phyloP scores from a whole-genome alignment of 768 basidiomycete species.

The Dendrothele bispora region DNA sequence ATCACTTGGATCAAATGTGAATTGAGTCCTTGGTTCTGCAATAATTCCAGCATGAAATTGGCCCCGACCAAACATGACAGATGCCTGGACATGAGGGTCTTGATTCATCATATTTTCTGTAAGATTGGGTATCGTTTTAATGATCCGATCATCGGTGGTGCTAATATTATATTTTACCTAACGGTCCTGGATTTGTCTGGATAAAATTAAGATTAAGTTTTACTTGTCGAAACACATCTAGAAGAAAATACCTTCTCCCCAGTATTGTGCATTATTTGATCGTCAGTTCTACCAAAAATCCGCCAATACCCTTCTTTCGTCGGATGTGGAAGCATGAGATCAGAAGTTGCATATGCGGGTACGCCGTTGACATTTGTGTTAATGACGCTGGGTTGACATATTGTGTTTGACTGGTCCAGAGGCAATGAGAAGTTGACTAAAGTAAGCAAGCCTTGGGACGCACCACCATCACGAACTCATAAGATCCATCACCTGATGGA shows the following conservation, averaged over 20 bases:
- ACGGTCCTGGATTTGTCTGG: constrained; percentile 33
- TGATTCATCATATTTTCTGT: constrained; percentile 35
- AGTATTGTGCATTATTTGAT: constrained; percentile 39
- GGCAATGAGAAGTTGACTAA: no score
- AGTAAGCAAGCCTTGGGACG: constrained; percentile 2
- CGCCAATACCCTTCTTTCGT: constrained; percentile 36
- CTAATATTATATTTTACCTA: constrained; percentile 20
- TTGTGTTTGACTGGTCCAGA: background rate
- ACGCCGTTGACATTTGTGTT: constrained; percentile 28
- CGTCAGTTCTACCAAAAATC: constrained; percentile 37
- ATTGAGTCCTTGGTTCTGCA: constrained; percentile 25
- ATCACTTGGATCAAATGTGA: constrained; percentile 21
- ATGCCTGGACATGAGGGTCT: constrained; percentile 23
- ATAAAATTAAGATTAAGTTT: background rate
- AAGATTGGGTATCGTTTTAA: constrained; percentile 12
- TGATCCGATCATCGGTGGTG: constrained; percentile 16
- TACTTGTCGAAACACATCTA: background rate
- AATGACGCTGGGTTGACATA: background rate
- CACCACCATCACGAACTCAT: constrained; percentile 11
- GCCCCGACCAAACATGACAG: constrained; percentile 37
- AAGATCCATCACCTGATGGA: constrained; percentile 23
- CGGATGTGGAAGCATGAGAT: constrained; percentile 45
- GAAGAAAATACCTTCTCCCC: constrained; percentile 31
- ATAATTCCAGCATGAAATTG: constrained; percentile 32
- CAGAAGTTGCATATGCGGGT: constrained; percentile 41